Evolutionary conservation across 2,329 filamentous ascomycete genomes (phyloP), one percentile per base, ranked within the genome.

Genomic region (Penicillium sp.): DNA sequence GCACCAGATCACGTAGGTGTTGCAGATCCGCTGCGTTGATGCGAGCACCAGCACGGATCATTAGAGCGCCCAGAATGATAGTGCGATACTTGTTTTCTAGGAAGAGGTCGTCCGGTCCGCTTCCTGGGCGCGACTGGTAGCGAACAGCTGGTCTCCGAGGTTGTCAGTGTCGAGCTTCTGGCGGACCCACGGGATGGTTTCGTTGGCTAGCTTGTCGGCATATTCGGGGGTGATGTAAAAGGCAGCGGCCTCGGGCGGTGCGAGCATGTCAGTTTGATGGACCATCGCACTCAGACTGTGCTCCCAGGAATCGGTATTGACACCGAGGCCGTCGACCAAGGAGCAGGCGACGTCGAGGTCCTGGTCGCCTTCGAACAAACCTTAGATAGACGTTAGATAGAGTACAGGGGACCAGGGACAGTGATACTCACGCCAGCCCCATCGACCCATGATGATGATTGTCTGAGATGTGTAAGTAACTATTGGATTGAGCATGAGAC

Each of bases 41-140:
- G 1, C 26, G 26, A 26, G 55, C 55, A 13, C 55, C 50, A 3
- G 35, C 31, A 0, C 49, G 37, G 4, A 56, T 42, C 31, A 56
- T 53, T n/a, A 56, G 18, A n/a, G 54, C 50, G 31, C 43, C 54
- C 13, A 56, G 11, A 3, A 56, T 48, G 18, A 56, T 53, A 18
- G 50, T 53, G 4, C 5, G 20, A 18, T 57, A 54, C 31, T 53
- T 53, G 22, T 14, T 6, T 2, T n/a, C 7, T 31, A 31, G 34
- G n/a, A 14, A 24, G 5, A 32, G 3, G 13, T 51, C 43, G 0
- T 40, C 13, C 3, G 7, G 4, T 35, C 42, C 8, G n/a, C 13
- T 26, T 56, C 55, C 37, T 38, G 35, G n/a, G 38, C 38, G 2
- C 34, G 32, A 38, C 20, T 22, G 3, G 31, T 16, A n/a, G 50